Percentiles rank a stretch among this genome's conserved stretches.
Conservation (phyloP, 1,284 basidiomycete species). For the Mycosarcoma maydis region DNA sequence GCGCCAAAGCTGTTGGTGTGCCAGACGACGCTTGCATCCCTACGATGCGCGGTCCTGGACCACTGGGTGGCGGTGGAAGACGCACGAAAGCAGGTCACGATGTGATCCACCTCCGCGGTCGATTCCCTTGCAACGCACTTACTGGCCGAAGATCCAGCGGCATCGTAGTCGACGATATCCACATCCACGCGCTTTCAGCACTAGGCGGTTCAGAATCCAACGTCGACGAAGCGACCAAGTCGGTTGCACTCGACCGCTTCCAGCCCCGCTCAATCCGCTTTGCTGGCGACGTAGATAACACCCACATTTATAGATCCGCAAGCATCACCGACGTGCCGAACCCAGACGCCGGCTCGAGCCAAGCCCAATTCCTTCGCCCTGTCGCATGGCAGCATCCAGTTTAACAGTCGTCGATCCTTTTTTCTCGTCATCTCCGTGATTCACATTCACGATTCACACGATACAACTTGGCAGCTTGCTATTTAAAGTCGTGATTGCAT, state of each 20-base stretch:
- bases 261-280: slow-evolving; percentile 5
- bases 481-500: too few species aligned
- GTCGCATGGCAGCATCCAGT: slow-evolving; percentile 4
- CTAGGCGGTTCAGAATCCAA: neutral
- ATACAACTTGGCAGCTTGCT: too few species aligned
- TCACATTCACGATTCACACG: too few species aligned
- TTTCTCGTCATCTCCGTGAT: too few species aligned
- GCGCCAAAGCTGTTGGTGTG: slow-evolving; percentile 34
- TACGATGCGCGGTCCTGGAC: slow-evolving; percentile 47
- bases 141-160: slow-evolving; percentile 8
- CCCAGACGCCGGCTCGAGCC: slow-evolving; percentile 11
- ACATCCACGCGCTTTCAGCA: slow-evolving; percentile 19
- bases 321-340: slow-evolving; percentile 13
- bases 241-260: neutral
- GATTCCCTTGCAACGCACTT: slow-evolving; percentile 38
- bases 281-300: slow-evolving; percentile 1
- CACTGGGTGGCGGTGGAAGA: slow-evolving; percentile 47
- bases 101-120: slow-evolving; percentile 16
- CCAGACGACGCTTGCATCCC: slow-evolving; percentile 48
- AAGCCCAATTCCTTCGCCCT: slow-evolving; percentile 24
- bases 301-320: neutral
- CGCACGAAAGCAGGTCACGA: slow-evolving; percentile 24
- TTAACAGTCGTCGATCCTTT: too few species aligned
- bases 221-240: slow-evolving; percentile 5
- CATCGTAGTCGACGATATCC: slow-evolving; percentile 24